Evolutionary conservation across 495 filamentous ascomycete species (phyloP).

Genomic region (Aspergillus nidulans): DNA sequence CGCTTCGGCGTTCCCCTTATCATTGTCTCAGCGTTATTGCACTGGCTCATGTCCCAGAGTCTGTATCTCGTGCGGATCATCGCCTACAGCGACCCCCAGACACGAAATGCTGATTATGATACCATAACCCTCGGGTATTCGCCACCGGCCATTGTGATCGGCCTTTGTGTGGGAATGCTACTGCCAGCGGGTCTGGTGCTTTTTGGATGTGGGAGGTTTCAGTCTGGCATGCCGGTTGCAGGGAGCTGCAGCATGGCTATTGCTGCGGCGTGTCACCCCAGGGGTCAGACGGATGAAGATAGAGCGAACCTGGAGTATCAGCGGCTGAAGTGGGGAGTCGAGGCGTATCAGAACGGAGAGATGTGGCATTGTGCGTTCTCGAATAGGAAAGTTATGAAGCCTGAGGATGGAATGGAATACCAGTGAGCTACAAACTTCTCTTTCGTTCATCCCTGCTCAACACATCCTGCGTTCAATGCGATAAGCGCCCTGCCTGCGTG

Average conservation of each 20-base stretch:
- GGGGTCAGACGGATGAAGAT: background rate
- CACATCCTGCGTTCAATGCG: no score
- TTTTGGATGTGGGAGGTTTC: slow-evolving; percentile 22
- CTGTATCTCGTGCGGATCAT: slow-evolving; percentile 29
- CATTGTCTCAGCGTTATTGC: slow-evolving; percentile 23
- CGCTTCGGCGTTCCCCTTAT: slow-evolving; percentile 32
- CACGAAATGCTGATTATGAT: background rate
- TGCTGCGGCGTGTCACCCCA: slow-evolving; percentile 39
- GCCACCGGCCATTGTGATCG: slow-evolving; percentile 25
- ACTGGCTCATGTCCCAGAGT: slow-evolving; percentile 42
- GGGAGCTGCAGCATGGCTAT: background rate
- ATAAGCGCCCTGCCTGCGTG: no score
- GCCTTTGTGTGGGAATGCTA: slow-evolving; percentile 23
- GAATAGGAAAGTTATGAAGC: background rate
- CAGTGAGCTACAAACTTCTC: background rate
- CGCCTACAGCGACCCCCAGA: slow-evolving; percentile 8
- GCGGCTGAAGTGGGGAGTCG: background rate
- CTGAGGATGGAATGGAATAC: background rate
- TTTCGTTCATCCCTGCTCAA: no score
- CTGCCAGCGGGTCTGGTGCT: background rate
- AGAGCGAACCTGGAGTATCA: background rate
- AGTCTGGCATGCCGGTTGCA: slow-evolving; percentile 12
- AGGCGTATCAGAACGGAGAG: background rate
- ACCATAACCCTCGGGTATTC: slow-evolving; percentile 28
- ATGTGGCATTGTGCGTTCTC: background rate